These are phyloP conservation scores for Balakata baccata DNA, from an alignment of 345 rosid species.

Conservation along the genomic window DNA sequence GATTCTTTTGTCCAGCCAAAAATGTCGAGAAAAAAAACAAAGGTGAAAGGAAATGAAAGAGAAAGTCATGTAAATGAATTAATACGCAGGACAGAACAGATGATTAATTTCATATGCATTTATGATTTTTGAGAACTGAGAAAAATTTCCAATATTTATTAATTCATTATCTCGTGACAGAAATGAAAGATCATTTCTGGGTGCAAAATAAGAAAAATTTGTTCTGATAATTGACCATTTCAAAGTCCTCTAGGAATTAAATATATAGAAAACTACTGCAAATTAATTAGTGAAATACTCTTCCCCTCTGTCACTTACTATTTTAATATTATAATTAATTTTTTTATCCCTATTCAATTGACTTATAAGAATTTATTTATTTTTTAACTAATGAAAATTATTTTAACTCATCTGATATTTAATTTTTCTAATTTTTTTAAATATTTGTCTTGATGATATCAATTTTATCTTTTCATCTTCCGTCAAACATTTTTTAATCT, in stretches of 20 bases:
- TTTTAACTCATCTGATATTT: too few relatives aligned
- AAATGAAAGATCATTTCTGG: background rate
- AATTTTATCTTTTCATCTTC: too few relatives aligned
- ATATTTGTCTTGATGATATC: too few relatives aligned
- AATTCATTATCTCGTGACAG: background rate
- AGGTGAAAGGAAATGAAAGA: too few relatives aligned
- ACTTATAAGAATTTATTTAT: too few relatives aligned
- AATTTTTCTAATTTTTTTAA: too few relatives aligned
- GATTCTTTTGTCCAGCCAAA: background rate
- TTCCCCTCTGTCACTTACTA: too few relatives aligned
- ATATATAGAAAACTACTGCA: background rate
- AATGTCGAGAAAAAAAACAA: background rate
- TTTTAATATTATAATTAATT: too few relatives aligned
- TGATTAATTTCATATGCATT: background rate
- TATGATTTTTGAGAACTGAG: too few relatives aligned
- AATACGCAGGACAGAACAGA: background rate
- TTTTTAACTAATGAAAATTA: too few relatives aligned
- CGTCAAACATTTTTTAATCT: too few relatives aligned
- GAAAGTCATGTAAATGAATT: background rate
- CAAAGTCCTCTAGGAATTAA: background rate
- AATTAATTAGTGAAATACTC: background rate
- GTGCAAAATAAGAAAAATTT: background rate
- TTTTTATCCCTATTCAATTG: too few relatives aligned
- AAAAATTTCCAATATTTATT: constrained; percentile 1
- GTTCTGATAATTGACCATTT: constrained; percentile 8